These are phyloP conservation scores for Plasmodium inui DNA, from an alignment of 169 alveolate genomes.

Conservation along the genomic window DNA sequence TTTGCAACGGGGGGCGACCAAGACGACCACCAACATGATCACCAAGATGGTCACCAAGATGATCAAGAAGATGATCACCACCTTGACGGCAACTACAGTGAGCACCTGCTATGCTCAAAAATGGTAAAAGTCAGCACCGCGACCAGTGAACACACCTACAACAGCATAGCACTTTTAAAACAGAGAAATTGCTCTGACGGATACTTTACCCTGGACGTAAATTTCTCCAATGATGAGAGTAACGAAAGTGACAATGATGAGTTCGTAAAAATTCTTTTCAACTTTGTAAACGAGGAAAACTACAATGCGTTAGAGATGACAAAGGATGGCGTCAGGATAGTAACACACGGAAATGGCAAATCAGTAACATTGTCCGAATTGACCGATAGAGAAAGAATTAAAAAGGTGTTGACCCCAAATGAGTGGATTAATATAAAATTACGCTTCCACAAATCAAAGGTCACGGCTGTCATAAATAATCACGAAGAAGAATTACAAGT, in stretches of 20 bases:
- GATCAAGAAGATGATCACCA: neutral
- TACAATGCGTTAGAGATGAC: conserved; percentile 61
- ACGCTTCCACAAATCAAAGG: conserved; percentile 69
- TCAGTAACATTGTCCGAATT: conserved; percentile 76
- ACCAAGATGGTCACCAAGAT: neutral
- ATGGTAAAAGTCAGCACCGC: neutral
- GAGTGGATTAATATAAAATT: conserved; percentile 81
- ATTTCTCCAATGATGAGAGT: conserved; percentile 12
- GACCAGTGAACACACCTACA: neutral
- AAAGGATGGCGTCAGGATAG: conserved; percentile 7
- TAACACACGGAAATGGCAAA: conserved; percentile 66
- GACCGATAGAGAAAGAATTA: conserved; percentile 77
- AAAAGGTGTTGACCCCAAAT: conserved; percentile 42
- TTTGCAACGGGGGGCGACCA: conserved; percentile 40
- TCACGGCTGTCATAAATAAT: conserved; percentile 68
- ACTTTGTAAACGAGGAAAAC: conserved; percentile 46
- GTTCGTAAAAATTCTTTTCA: conserved; percentile 40
- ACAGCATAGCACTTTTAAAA: conserved; percentile 53
- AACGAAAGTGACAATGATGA: neutral
- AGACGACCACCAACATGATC: neutral
- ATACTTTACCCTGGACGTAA: conserved; percentile 26
- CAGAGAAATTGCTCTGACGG: conserved; percentile 60
- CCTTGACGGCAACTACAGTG: neutral
- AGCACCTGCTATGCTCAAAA: conserved; percentile 40
- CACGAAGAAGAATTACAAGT: conserved; percentile 68